Percentiles rank a stretch among this genome's conserved stretches.
phyloP scores from a whole-genome alignment of 2,329 filamentous ascomycete genomes.

The Rhynchosporium secalis region DNA sequence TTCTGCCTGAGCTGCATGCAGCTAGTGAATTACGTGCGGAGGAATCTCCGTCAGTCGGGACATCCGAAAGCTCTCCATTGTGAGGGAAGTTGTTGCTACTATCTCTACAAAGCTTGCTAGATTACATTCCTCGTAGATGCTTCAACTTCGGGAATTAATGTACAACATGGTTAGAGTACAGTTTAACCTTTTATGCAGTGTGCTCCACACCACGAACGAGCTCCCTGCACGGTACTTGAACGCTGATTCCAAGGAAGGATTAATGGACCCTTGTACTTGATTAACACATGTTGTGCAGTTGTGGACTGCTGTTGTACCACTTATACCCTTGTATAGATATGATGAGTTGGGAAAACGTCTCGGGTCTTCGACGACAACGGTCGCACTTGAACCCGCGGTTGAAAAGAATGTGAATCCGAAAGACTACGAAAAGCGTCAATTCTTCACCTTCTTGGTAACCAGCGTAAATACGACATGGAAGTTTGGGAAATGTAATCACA shows the following conservation, averaged over 20 bases:
- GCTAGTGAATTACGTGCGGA: background rate
- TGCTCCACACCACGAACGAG: conserved; percentile 3
- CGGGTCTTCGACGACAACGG: background rate
- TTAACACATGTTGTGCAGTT: conserved; percentile 5
- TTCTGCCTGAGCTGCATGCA: too few species aligned
- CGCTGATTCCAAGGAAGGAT: background rate
- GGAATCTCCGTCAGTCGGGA: background rate
- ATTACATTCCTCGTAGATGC: background rate
- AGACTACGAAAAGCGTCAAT: background rate
- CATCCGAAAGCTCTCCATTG: too few species aligned
- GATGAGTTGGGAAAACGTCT: background rate
- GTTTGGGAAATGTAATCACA: background rate
- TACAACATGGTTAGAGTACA: conserved; percentile 1
- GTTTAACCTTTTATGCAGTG: background rate
- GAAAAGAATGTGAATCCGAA: background rate
- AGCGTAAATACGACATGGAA: background rate
- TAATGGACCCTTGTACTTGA: background rate
- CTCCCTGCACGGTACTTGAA: background rate
- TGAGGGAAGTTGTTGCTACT: too few species aligned
- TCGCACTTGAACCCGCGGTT: background rate
- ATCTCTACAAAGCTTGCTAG: background rate
- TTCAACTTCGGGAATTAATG: background rate
- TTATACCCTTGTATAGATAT: background rate
- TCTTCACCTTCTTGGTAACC: background rate
- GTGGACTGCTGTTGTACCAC: background rate